Conservation (phyloP, 1,284 basidiomycete genomes). For the Irpex sp. region DNA sequence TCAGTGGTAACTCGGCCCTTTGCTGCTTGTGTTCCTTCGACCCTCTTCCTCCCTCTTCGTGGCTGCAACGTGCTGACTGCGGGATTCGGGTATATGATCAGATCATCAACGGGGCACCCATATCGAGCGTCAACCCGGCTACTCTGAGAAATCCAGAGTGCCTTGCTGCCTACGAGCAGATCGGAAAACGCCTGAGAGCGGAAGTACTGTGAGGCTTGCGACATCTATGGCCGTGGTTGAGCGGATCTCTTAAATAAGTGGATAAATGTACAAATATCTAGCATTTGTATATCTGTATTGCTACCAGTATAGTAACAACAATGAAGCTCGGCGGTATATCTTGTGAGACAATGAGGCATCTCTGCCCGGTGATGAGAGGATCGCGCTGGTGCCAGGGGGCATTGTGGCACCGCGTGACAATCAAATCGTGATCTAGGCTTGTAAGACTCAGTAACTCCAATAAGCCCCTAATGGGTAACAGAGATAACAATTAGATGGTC, state of each 20-base stretch:
- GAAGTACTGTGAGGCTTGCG: constrained; percentile 8
- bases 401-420: too few species aligned
- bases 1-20: constrained; percentile 9
- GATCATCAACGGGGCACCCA: constrained; percentile 80
- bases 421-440: too few species aligned
- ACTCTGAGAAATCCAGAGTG: constrained; percentile 79
- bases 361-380: too few species aligned
- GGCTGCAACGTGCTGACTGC: constrained; percentile 7
- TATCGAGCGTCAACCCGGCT: constrained; percentile 69
- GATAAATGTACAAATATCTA: background rate
- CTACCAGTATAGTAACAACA: background rate
- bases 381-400: too few species aligned
- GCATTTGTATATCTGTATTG: background rate
- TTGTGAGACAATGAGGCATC: background rate
- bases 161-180: constrained; percentile 56
- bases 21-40: background rate
- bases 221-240: background rate
- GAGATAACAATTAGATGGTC: too few species aligned
- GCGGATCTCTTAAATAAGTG: background rate
- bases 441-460: too few species aligned
- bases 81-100: constrained; percentile 22
- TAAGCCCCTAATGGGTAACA: too few species aligned
- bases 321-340: too few species aligned
- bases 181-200: constrained; percentile 40
- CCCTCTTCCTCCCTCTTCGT: background rate